Evolutionary conservation across 352 stramenopile species (phyloP), one percentile per base, ranked within the genome.

Genomic region (Phytopythium cucurbitacearum): DNA sequence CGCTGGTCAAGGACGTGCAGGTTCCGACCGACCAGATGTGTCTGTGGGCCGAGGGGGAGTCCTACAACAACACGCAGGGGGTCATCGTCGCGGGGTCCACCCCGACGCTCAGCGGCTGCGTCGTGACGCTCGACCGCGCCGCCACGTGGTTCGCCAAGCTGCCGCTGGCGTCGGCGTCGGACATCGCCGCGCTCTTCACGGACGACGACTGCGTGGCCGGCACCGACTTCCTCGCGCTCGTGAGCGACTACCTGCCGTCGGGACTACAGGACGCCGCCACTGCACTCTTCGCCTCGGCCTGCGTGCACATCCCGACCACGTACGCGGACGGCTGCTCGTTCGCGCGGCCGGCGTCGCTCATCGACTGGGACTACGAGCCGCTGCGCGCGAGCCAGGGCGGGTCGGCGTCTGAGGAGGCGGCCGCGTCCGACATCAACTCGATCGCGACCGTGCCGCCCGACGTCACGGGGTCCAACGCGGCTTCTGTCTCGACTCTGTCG

Each of bases 11-110:
- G 12, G 63, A 72, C n/a, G 40, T 86, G 16, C 72, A 81, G 48
- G 64, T 88, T 3, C 77, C 77, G 7, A 78, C 62, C 0, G 63
- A 77, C 50, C 70, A 86, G 37, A 76, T 79, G 48, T 88, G 74
- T 44, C 48, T 73, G 8, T 60, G 67, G 9, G 73, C 74, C 10
- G 77, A 88, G 33, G 73, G 73, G 13, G 53, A 80, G 33, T 39
- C 58, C 13, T 85, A 85, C 61, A 70, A 45, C 2, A 64, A 86
- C 53, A 71, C 69, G 35, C 65, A 69, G 34, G 59, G 54, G 13
- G 62, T 59, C 41, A 56, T 51, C 1, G 58, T 82, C 33, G 53
- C 57, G 11, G 53, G 64, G 5, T 45, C 62, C 37, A 51, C 53
- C 34, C 61, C 45, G 28, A 53, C 67, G 15, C 64, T 50, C 21